Conservation (phyloP, 257 asterid species). For the Solanum pimpinellifolium region DNA sequence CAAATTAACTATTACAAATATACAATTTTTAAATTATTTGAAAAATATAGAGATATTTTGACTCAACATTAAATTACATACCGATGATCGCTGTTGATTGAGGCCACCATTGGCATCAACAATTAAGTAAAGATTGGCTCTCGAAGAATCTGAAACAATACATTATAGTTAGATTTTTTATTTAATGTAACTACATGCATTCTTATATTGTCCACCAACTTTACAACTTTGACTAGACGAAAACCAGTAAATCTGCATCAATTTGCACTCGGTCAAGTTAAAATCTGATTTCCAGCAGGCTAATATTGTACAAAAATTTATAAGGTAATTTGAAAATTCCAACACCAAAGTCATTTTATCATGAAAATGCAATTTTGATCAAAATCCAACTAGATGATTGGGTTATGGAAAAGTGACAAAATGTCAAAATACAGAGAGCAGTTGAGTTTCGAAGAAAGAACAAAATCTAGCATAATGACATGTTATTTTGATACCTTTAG, state of each 20-base stretch:
- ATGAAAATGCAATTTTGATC: background rate
- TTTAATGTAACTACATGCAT: background rate
- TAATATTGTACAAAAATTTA: background rate
- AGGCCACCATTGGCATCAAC: constrained; percentile 92
- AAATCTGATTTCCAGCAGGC: background rate
- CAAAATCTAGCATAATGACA: background rate
- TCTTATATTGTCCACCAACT: background rate
- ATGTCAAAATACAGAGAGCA: background rate
- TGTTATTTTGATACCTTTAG: background rate
- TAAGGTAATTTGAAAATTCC: background rate
- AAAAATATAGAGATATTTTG: background rate
- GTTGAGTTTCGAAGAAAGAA: background rate
- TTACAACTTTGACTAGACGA: background rate
- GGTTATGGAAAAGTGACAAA: background rate
- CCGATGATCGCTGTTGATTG: constrained; percentile 89
- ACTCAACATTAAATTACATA: constrained; percentile 14
- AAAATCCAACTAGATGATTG: background rate
- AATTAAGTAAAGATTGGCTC: constrained; percentile 36
- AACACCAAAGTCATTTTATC: background rate
- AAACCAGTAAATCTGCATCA: background rate
- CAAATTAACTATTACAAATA: background rate
- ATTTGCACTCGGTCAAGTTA: background rate
- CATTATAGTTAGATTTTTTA: background rate
- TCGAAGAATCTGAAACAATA: constrained; percentile 17
- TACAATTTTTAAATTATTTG: background rate